Percentiles rank a stretch among this genome's conserved stretches.
Conservation (phyloP, 495 filamentous ascomycete species). For the Amphirosellinia nigrospora region DNA sequence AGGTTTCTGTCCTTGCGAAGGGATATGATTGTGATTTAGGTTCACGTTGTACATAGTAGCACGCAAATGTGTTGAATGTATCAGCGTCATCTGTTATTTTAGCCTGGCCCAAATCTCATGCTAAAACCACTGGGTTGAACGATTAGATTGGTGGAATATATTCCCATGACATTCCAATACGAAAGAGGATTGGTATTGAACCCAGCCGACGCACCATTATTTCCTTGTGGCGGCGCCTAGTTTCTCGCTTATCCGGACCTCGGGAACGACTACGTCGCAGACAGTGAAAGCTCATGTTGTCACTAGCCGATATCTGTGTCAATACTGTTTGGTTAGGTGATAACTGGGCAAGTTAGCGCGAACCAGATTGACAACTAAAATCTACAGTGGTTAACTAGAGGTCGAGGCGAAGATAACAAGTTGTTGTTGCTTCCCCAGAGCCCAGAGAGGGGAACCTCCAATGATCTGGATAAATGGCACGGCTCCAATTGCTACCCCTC, state of each 20-base stretch:
- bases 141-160: slow-evolving; percentile 20
- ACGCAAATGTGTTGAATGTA: not conserved
- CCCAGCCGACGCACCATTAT: not conserved
- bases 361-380: not conserved
- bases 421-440: slow-evolving; percentile 1
- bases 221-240: not conserved
- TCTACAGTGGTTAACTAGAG: not conserved
- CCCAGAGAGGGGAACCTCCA: not conserved
- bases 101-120: slow-evolving; percentile 18
- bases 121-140: not conserved
- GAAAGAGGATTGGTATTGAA: slow-evolving; percentile 10
- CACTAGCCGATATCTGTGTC: not conserved
- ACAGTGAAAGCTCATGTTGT: not conserved
- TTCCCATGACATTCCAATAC: slow-evolving; percentile 5
- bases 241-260: slow-evolving; percentile 1
- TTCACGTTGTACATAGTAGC: not conserved
- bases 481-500: slow-evolving; percentile 18
- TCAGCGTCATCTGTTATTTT: slow-evolving; percentile 3
- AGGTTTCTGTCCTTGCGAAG: not conserved
- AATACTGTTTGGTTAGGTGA: not conserved
- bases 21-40: not conserved
- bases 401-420: not conserved
- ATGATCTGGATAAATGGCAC: slow-evolving; percentile 17
- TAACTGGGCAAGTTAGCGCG: not conserved
- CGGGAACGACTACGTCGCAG: not conserved